Evolutionary conservation across 306 rosid genomes (phyloP), one percentile per base, ranked within the genome.

Genomic region (Medicago lupulina): DNA sequence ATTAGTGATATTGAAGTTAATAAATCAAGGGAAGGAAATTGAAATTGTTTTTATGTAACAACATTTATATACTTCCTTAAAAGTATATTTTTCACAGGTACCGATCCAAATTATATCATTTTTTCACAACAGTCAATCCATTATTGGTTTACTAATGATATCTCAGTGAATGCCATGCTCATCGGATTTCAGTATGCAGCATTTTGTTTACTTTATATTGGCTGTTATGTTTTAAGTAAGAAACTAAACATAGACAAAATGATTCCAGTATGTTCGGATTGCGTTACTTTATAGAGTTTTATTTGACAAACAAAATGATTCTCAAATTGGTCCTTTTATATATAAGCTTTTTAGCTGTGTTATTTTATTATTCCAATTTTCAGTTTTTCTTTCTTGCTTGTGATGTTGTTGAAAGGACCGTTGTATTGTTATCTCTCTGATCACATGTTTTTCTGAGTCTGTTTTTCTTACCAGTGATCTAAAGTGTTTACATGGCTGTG

Each of bases 11-110:
- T 63, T 80, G 82, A 72, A 78, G 81, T 28, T 41, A 73, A 6
- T 53, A 83, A 87, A 66, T 65, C 85, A 67, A 67, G 74, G 85
- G 86, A 62, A 71, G 76, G 76, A 59, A 79, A 58, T 51, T 81
- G 84, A 83, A 51, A 69, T 38, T 39, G 44, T n/a, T 71, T 73
- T 70, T 36, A 40, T 23, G 59, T 70, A 53, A 58, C 57, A 57
- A 14, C n/a, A 31, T 53, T 36, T 68, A 31, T 21, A 28, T 69
- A 18, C 66, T 74, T 74, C 63, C 31, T 80, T 81, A 25, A 31
- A 68, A 62, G 21, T 77, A 78, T 77, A 77, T 60, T 68, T 68
- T 73, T 73, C 55, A 74, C 31, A 69, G 70, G 73, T 64, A 81
- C 61, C 53, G 4, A 49, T 81, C 40, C 70, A 67, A 36, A 70